These are phyloP conservation scores for Trifolium subterraneum DNA, from an alignment of 306 rosid species.

Conservation along the genomic window DNA sequence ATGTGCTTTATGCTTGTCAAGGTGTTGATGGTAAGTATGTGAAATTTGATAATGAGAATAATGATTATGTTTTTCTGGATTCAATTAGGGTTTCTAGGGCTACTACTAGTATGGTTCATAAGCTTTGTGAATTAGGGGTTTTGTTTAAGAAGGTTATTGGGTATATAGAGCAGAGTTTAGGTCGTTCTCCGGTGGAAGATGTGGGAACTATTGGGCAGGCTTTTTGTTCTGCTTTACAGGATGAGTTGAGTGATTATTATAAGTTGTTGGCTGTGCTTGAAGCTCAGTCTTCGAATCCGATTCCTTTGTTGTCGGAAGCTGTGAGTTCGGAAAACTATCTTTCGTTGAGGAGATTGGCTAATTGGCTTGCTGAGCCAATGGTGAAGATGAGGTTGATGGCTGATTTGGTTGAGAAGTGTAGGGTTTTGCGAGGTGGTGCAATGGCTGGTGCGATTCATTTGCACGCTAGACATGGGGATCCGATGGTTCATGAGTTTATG, in stretches of 20 bases:
- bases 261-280: slow-evolving; percentile 89
- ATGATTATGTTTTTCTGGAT: slow-evolving; percentile 60
- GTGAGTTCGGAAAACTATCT: slow-evolving; percentile 75
- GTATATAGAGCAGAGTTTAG: slow-evolving; percentile 73
- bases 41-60: slow-evolving; percentile 56
- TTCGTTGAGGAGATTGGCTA: slow-evolving; percentile 78
- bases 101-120: slow-evolving; percentile 64
- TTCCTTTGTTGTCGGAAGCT: slow-evolving; percentile 77
- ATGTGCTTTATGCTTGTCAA: slow-evolving; percentile 90
- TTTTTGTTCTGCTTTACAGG: slow-evolving; percentile 91
- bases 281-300: slow-evolving; percentile 78
- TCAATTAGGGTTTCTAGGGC: slow-evolving; percentile 72
- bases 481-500: slow-evolving; percentile 91
- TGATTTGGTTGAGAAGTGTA: slow-evolving; percentile 91
- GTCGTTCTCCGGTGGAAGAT: slow-evolving; percentile 75
- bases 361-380: slow-evolving; percentile 96
- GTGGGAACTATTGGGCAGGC: slow-evolving; percentile 96
- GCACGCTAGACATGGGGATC: slow-evolving; percentile 95
- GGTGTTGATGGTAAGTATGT: slow-evolving; percentile 89
- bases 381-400: slow-evolving; percentile 94
- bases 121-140: slow-evolving; percentile 88
- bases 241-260: slow-evolving; percentile 89
- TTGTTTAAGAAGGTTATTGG: slow-evolving; percentile 81
- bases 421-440: slow-evolving; percentile 84
- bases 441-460: slow-evolving; percentile 94